Percentiles rank a stretch among this genome's conserved stretches.
phyloP scores from a whole-genome alignment of 2,329 filamentous ascomycete species.

The Calonectria fujianensis region DNA sequence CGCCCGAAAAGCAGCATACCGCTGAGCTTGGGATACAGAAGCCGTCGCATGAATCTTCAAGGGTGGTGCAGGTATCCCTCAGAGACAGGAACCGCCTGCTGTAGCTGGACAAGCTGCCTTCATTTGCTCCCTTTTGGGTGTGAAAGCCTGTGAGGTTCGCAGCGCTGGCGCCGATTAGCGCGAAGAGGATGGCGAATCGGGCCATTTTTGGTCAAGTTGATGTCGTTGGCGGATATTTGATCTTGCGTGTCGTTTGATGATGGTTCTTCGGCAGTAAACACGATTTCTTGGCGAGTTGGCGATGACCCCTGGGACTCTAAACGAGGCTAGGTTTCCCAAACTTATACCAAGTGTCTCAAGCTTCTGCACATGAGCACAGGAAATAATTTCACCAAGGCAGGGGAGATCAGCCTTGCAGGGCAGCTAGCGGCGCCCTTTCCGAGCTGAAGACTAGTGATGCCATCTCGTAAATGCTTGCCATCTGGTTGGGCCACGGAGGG shows the following conservation, averaged over 20 bases:
- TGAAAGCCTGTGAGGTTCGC: slow-evolving; percentile 1
- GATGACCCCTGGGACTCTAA: background rate
- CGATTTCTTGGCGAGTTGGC: background rate
- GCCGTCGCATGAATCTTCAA: background rate
- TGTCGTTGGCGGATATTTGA: no score
- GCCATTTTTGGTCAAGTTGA: background rate
- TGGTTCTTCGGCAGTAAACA: no score
- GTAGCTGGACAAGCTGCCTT: background rate
- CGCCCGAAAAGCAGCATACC: background rate
- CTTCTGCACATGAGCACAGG: background rate
- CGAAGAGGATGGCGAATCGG: background rate
- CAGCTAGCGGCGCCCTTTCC: background rate
- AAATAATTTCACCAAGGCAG: background rate
- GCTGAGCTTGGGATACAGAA: background rate
- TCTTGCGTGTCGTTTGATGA: background rate
- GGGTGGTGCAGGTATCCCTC: background rate
- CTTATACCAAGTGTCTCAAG: slow-evolving; percentile 13
- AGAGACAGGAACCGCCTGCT: background rate
- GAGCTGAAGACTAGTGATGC: slow-evolving; percentile 6
- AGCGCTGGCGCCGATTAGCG: background rate
- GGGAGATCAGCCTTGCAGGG: slow-evolving; percentile 3
- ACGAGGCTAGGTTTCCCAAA: background rate
- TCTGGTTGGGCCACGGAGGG: background rate
- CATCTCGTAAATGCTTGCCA: background rate
- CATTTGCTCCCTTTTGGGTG: background rate